Evolutionary conservation across 1,139 yeast species (phyloP), one percentile per base, ranked within the genome.

Genomic region (Petasospora rhodanensis): DNA sequence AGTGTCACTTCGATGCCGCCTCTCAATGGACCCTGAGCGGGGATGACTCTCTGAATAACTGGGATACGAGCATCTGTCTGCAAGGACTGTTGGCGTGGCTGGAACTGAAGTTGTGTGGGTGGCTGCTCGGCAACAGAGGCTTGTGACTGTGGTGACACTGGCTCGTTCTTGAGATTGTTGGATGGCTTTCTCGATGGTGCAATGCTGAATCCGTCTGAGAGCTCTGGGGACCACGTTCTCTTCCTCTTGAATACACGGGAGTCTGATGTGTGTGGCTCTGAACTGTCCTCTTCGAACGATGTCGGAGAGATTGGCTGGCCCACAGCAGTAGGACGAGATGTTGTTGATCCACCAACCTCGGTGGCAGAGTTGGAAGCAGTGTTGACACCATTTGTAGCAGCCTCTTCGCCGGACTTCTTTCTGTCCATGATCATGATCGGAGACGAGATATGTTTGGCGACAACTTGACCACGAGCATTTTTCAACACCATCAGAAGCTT

Each of bases 1-100:
- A 91, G 63, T 0, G 97, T 91, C 7, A 91, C 85, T 55, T 91
- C 98, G 26, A 87, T 82, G 28, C 98, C 98, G 42, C 98, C 98
- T 47, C 95, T 73, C 14, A 86, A 72, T 7, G 96, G 94, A 2
- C 98, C 98, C 57, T 84, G 94, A 0, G 94, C 81, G 1, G 98
- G 98, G 38, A 91, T 87, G 11, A 91, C 82, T 43, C 95, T 70
- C 56, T 85, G 89, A 39, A 86, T 79, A 0, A 50, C 34, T 36
- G 53, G 51, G 32, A 38, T 11, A 13, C 32, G 27, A 21, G 20
- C 34, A 22, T 34, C 43, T 27, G 35, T 26, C 21, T 25, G 44
- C 12, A 16, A 28, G 7, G 31, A 42, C 22, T 28, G 41, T 13
- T 39, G 22, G 15, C 22, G 17, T 13, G n/a, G n/a, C n/a, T n/a